phyloP scores from a whole-genome alignment of 2,329 filamentous ascomycete genomes.

The Simplicillium aogashimaense region DNA sequence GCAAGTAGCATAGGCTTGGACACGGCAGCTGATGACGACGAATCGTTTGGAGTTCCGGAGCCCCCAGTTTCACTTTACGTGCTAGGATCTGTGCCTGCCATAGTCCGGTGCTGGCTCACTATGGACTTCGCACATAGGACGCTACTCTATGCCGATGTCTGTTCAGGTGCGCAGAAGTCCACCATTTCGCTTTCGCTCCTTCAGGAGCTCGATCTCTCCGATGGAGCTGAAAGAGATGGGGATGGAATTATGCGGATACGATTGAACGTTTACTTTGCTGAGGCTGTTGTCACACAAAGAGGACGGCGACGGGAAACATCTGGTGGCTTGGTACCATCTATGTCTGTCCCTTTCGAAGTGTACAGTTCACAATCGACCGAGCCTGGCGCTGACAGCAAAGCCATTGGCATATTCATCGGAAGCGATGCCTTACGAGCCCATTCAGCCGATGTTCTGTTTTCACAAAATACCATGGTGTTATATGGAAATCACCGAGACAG shows the following conservation, averaged over 20 bases:
- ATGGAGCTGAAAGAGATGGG: conserved; percentile 54
- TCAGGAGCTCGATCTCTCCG: conserved; percentile 60
- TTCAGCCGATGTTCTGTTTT: conserved; percentile 85
- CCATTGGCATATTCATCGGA: conserved; percentile 79
- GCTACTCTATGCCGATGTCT: conserved; percentile 83
- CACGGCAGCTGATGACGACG: conserved; percentile 53
- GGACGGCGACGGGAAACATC: conserved; percentile 65
- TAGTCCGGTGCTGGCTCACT: conserved; percentile 92
- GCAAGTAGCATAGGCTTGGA: conserved; percentile 86
- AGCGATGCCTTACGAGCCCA: conserved; percentile 80
- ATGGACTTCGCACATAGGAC: conserved; percentile 83
- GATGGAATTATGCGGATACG: conserved; percentile 61
- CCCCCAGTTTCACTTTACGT: conserved; percentile 79
- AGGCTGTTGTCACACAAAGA: conserved; percentile 72
- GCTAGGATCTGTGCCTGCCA: conserved; percentile 81
- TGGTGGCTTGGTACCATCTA: conserved; percentile 60
- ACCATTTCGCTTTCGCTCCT: conserved; percentile 69
- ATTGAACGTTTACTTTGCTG: conserved; percentile 78
- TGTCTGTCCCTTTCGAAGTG: conserved; percentile 72
- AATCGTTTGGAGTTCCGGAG: conserved; percentile 59
- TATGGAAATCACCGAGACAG: conserved; percentile 82
- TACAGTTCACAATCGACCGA: conserved; percentile 32
- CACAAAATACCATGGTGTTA: conserved; percentile 78
- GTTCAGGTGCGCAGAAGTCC: conserved; percentile 83
- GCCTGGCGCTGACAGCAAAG: conserved; percentile 32